Evolutionary conservation across 2,329 filamentous ascomycete genomes (phyloP).

Genomic region (Alternaria ethzedia): DNA sequence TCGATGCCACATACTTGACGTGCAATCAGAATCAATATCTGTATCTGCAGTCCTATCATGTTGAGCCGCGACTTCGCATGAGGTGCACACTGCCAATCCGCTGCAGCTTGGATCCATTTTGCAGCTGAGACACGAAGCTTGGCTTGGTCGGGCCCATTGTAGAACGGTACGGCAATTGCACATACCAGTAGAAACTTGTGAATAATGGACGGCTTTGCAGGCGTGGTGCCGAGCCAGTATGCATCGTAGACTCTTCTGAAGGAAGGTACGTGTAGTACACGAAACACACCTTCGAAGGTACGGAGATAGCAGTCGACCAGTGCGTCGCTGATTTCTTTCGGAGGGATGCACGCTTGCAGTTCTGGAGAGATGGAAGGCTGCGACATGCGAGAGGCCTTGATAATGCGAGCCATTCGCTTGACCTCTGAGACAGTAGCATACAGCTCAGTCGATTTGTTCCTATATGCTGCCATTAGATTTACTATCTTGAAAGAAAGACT

Average conservation of each 20-base stretch:
- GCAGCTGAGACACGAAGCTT: constrained; percentile 44
- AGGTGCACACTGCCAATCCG: constrained; percentile 61
- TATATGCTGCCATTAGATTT: background rate
- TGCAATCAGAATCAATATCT: constrained; percentile 48
- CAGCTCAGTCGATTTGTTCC: constrained; percentile 30
- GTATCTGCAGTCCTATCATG: constrained; percentile 59
- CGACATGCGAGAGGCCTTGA: constrained; percentile 54
- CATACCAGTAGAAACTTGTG: constrained; percentile 56
- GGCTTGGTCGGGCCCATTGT: constrained; percentile 56
- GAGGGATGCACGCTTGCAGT: constrained; percentile 54
- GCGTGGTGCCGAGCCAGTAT: constrained; percentile 54
- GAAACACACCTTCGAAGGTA: constrained; percentile 56
- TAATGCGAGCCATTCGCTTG: constrained; percentile 59
- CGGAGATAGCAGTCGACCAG: constrained; percentile 59
- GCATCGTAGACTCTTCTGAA: constrained; percentile 59
- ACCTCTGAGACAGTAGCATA: constrained; percentile 45
- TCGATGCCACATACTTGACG: constrained; percentile 45
- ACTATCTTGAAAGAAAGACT: background rate
- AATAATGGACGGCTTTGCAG: constrained; percentile 55
- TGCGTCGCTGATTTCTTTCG: constrained; percentile 52
- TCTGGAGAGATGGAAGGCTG: constrained; percentile 53
- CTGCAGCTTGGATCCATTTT: constrained; percentile 64
- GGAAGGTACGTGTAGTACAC: constrained; percentile 59
- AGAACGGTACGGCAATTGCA: constrained; percentile 53
- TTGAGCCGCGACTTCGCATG: constrained; percentile 60